Conservation (phyloP, 73 alveolate species). For the Paramecium sexaurelia region DNA sequence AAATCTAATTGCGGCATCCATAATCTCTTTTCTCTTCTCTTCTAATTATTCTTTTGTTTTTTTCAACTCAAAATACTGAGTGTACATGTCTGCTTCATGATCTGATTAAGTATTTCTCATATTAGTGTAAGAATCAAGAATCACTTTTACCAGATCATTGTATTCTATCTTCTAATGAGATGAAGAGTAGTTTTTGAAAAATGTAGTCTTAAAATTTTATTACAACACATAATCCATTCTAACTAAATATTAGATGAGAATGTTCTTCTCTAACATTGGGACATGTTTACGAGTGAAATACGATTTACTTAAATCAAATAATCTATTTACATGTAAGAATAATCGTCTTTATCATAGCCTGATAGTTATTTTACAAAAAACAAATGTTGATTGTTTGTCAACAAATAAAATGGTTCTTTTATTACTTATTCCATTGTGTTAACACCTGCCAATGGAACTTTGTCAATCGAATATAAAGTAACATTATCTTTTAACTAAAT, state of each 20-base stretch:
- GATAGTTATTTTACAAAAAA: background rate
- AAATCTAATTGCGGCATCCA: background rate
- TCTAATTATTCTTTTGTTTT: background rate
- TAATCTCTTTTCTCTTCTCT: background rate
- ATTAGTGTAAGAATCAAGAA: background rate
- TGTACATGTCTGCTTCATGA: background rate
- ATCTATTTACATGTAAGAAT: constrained; percentile 5
- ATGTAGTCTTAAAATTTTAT: constrained; percentile 5
- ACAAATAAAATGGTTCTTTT: constrained; percentile 36
- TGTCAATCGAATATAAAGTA: background rate
- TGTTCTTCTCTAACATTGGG: background rate
- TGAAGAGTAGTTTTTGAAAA: background rate
- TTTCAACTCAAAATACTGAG: background rate
- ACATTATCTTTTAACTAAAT: constrained; percentile 21
- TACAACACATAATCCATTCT: constrained; percentile 21
- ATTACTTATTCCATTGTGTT: constrained; percentile 20
- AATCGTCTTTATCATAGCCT: constrained; percentile 11
- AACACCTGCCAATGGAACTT: background rate
- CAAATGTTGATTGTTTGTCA: background rate
- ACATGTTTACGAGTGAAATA: background rate
- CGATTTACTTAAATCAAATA: background rate
- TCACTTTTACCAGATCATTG: background rate
- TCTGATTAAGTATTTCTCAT: constrained; percentile 50
- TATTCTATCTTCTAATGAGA: background rate
- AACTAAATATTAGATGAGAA: background rate